Percentiles rank a stretch among this genome's conserved stretches.
phyloP scores from a whole-genome alignment of 345 rosid genomes.

The Linum lewisii region DNA sequence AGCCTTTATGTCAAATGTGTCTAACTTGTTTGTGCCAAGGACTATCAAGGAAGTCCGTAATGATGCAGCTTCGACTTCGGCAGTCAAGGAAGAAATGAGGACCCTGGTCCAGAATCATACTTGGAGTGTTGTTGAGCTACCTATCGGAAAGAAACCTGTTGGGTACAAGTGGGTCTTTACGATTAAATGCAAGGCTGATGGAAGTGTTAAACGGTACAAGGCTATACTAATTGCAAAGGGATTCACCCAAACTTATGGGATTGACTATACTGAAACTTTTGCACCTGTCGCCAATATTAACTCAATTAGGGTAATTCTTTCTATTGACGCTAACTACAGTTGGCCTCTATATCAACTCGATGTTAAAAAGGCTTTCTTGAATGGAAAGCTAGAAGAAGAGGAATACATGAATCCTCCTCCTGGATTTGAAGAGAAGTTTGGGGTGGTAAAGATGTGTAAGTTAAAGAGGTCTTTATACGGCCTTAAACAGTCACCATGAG shows the following conservation, averaged over 20 bases:
- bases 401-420: not conserved
- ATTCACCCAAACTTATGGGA: slow-evolving; percentile 6
- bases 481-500: slow-evolving; percentile 2
- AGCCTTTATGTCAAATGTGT: not conserved
- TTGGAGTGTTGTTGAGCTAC: no score
- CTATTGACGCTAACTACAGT: not conserved
- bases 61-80: not conserved
- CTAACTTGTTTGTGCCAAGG: slow-evolving; percentile 1
- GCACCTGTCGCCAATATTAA: slow-evolving; percentile 1
- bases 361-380: not conserved
- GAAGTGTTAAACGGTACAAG: not conserved
- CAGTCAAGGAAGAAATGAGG: not conserved
- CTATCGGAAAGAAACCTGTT: no score
- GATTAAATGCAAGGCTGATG: not conserved
- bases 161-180: slow-evolving; percentile 9
- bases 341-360: slow-evolving; percentile 1
- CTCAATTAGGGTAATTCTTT: not conserved
- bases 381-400: not conserved
- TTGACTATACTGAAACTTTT: slow-evolving; percentile 7
- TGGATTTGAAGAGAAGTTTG: not conserved
- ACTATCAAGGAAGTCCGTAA: not conserved
- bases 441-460: not conserved
- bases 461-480: slow-evolving; percentile 1
- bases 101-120: no score
- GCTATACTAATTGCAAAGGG: not conserved